Base-by-base conservation (phyloP, 78 protist species). In the Dictyostelium firmibasis region DNA sequence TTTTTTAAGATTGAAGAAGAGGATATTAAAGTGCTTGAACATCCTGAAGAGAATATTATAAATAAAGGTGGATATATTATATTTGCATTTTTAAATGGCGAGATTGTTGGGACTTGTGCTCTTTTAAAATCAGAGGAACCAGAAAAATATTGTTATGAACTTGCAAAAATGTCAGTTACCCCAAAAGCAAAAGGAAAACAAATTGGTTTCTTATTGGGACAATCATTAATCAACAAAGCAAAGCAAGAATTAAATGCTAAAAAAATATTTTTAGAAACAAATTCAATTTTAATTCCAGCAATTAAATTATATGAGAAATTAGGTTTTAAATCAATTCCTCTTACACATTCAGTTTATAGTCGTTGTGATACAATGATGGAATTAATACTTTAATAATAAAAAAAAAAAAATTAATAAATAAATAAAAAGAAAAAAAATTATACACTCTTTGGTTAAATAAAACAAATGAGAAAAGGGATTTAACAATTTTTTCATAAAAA, bases 241-340 rank as follows among this genome's bases (percentile, higher is more conserved):
- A 77, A 77, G 41, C 62, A 50, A 50, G 83, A 77, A 41, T 38
- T 77, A n/a, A 23, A 23, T 23, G 83, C 83, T 2, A 41, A 16
- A 36, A 77, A 77, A 77, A 7, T 77, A n/a, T 38, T 9, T 36
- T 43, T 77, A 18, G 83, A 77, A 38, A 77, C 83, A 35, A 36
- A 77, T 20, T 41, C 83, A 5, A 5, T 8, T n/a, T 38, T 77
- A 41, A 77, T 8, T 4, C 83, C 83, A 8, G 83, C 83, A 41
- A 77, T 77, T n/a, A 77, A 77, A n/a, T 23, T 77, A 25, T 77
- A 77, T n/a, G 57, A 77, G n/a, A 77, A 77, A 41, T 35, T 77
- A n/a, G 83, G 60, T 23, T 77, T 77, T 18, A 41, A 36, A 77
- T 31, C 4, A 29, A 33, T 72, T 31, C 78, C 78, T 31, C 31